Base-by-base conservation (phyloP, 169 alveolate species). In the Plasmodium inui region DNA sequence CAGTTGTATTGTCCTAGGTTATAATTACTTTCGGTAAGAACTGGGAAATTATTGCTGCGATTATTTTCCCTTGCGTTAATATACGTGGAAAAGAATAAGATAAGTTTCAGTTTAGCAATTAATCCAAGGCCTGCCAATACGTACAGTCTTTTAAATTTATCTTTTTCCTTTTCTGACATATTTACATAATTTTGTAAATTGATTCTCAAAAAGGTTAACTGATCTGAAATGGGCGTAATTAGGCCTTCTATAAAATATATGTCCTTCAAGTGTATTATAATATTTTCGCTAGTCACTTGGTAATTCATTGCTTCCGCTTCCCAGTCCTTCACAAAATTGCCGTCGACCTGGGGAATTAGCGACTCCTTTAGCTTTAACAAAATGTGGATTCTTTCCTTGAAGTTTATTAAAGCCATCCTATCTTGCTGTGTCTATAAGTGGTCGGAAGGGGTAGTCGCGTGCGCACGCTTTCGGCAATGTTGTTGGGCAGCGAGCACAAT, bases 251-350 rank as follows among this genome's bases (percentile, higher is more conserved):
- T 55, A 73, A 86, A 73, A 26, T 72, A 34, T 78, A 92, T 72
- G 28, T 92, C 88, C 83, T 73, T 85, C 79, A 92, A 89, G 53
- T 70, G 80, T 30, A 72, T 28, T 80, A 96, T 92, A n/a, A 94
- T 71, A 82, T 93, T 83, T 83, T 96, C 97, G 83, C 97, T 95
- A 71, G 71, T 92, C 61, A 30, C 55, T 53, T 93, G 97, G 30
- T 94, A 92, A 57, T 93, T 93, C 28, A 80, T 5, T 67, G 97
- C 97, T 53, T 93, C 93, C 30, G 72, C 67, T 73, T 95, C 85
- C 97, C 97, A 96, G n/a, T 92, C 78, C 46, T 71, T 44, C 22
- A 90, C 84, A 81, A 92, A 96, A 30, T 85, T 79, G 0, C 97
- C 96, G 73, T 94, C 97, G 30, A 88, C 37, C 67, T 67, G 80